Evolutionary conservation across 192 early-diverging fungal species (phyloP).

Genomic region (Spinellus fusiger): DNA sequence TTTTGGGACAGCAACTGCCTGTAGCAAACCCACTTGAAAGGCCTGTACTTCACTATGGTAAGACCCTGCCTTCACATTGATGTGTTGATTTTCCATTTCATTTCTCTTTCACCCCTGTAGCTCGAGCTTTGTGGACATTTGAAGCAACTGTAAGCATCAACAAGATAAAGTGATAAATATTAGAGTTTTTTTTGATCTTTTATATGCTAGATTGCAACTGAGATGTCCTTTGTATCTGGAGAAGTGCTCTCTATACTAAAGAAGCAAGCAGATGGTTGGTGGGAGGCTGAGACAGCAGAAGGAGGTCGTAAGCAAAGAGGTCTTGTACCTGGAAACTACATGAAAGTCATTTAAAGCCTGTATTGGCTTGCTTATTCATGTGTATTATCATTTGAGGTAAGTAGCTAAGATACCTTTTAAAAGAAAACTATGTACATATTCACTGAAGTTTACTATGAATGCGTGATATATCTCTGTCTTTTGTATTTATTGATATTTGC

Average conservation of each 20-base stretch:
- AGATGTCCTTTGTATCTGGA: slow-evolving; percentile 41
- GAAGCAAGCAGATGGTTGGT: slow-evolving; percentile 52
- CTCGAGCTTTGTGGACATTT: slow-evolving; percentile 34
- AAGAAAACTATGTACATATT: no score
- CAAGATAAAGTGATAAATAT: neutral
- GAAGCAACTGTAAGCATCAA: slow-evolving; percentile 25
- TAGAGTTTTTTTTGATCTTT: neutral
- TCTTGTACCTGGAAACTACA: slow-evolving; percentile 30
- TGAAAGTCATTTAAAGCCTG: slow-evolving; percentile 4
- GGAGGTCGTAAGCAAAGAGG: slow-evolving; percentile 10
- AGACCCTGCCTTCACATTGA: no score
- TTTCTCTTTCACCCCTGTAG: no score
- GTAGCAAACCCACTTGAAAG: no score
- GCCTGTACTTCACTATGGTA: no score
- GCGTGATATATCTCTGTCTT: no score
- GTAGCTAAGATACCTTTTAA: no score
- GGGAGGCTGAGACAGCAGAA: slow-evolving; percentile 42
- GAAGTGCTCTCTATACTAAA: slow-evolving; percentile 41
- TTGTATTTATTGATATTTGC: no score
- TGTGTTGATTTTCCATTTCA: no score
- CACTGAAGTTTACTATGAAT: no score
- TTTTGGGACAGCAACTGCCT: no score
- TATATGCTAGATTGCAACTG: slow-evolving; percentile 35
- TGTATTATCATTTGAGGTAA: no score
- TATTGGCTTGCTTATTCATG: neutral